These are phyloP conservation scores for Alternaria viburni DNA, from an alignment of 2,329 filamentous ascomycete species.

Conservation along the genomic window DNA sequence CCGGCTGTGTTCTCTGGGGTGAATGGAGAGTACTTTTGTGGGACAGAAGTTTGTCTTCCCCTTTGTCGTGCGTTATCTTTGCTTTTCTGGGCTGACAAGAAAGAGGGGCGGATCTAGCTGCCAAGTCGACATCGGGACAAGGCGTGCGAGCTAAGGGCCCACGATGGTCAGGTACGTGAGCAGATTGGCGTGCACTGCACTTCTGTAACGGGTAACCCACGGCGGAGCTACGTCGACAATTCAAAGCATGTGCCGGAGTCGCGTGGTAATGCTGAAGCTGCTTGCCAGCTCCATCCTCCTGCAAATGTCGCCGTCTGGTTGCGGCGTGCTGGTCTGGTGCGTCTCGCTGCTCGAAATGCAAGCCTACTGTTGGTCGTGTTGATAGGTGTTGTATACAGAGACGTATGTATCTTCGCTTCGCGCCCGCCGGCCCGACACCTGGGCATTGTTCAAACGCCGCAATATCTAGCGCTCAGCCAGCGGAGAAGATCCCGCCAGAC, in stretches of 20 bases:
- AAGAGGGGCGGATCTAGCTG: constrained; percentile 8
- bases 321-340: neutral
- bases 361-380: neutral
- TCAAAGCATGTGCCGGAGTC: constrained; percentile 9
- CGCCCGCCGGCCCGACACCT: constrained; percentile 9
- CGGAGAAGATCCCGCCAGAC: constrained; percentile 14
- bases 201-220: neutral
- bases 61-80: constrained; percentile 13
- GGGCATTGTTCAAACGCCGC: constrained; percentile 9
- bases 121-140: constrained; percentile 7
- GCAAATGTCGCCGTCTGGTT: neutral
- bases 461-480: constrained; percentile 2
- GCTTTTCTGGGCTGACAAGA: constrained; percentile 22
- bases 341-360: neutral
- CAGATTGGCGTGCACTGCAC: constrained; percentile 22
- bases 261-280: constrained; percentile 3
- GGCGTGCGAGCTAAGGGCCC: constrained; percentile 15
- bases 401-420: constrained; percentile 1
- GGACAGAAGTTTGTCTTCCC: neutral
- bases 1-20: constrained; percentile 1
- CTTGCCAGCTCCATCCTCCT: neutral
- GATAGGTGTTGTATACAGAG: neutral
- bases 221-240: constrained; percentile 15
- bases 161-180: constrained; percentile 18
- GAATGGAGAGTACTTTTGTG: constrained; percentile 12